Percentiles rank a stretch among this genome's conserved stretches.
These are phyloP conservation scores for Alternaria sp. DNA, from an alignment of 2,329 filamentous ascomycete species.

Conservation along the genomic window DNA sequence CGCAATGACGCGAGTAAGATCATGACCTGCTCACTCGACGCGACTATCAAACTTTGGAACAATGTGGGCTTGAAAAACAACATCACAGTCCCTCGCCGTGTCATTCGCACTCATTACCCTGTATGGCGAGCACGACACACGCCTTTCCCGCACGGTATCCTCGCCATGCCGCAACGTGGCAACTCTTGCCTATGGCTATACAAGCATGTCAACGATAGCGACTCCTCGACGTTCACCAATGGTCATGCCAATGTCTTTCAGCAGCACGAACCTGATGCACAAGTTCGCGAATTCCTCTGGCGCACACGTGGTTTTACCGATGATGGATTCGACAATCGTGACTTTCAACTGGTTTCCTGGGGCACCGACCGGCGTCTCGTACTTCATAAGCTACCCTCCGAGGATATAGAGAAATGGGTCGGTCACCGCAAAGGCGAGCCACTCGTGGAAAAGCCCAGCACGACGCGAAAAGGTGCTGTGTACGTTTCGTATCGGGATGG, in stretches of 20 bases:
- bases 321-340: conserved; percentile 78
- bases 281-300: conserved; percentile 94
- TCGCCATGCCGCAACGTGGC: conserved; percentile 92
- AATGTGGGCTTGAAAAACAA: conserved; percentile 67
- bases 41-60: conserved; percentile 94
- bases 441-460: conserved; percentile 69
- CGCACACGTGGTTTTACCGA: conserved; percentile 72
- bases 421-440: conserved; percentile 75
- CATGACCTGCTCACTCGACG: conserved; percentile 88
- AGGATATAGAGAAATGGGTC: conserved; percentile 69
- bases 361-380: conserved; percentile 84
- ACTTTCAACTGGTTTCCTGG: conserved; percentile 95
- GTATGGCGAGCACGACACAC: conserved; percentile 92
- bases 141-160: conserved; percentile 83
- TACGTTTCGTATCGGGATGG: conserved; percentile 84
- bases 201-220: conserved; percentile 65
- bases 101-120: conserved; percentile 83
- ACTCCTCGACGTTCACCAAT: conserved; percentile 31
- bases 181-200: conserved; percentile 87
- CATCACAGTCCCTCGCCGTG: conserved; percentile 56
- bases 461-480: conserved; percentile 82
- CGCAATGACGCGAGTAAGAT: conserved; percentile 75
- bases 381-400: conserved; percentile 74
- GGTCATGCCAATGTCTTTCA: conserved; percentile 59
- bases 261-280: conserved; percentile 60